Evolutionary conservation across 148 eudicot genomes (phyloP).

Genomic region (Bassia scoparia): DNA sequence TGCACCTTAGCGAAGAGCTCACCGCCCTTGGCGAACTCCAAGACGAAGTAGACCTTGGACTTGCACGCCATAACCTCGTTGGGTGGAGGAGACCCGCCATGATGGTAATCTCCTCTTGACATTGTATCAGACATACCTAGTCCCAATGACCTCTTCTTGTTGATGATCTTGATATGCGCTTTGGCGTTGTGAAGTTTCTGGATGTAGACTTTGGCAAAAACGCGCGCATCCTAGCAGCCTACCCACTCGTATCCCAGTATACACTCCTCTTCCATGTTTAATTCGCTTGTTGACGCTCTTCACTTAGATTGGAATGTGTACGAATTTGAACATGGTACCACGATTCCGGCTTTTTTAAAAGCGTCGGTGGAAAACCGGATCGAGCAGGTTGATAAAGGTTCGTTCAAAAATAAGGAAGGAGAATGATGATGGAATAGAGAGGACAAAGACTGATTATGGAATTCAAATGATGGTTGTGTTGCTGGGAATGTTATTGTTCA

Average conservation of each 20-base stretch:
- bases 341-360: too few species aligned
- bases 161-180: conserved; percentile 62
- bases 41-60: conserved; percentile 59
- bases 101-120: conserved; percentile 63
- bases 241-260: conserved; percentile 64
- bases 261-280: conserved; percentile 22
- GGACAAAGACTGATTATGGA: too few species aligned
- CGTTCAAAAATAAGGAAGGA: too few species aligned
- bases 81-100: conserved; percentile 59
- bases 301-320: not conserved
- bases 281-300: not conserved
- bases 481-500: too few species aligned
- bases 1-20: conserved; percentile 68
- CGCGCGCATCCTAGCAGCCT: conserved; percentile 64
- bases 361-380: too few species aligned
- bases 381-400: too few species aligned
- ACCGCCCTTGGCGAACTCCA: conserved; percentile 69
- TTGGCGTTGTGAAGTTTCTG: conserved; percentile 44
- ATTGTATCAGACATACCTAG: conserved; percentile 33
- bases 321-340: not conserved
- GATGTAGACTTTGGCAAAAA: conserved; percentile 73
- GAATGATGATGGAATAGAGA: too few species aligned
- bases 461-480: too few species aligned
- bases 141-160: conserved; percentile 38
- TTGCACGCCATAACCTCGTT: conserved; percentile 59